These are phyloP conservation scores for Termitomyces sp. DNA, from an alignment of 768 basidiomycete genomes.

Conservation along the genomic window DNA sequence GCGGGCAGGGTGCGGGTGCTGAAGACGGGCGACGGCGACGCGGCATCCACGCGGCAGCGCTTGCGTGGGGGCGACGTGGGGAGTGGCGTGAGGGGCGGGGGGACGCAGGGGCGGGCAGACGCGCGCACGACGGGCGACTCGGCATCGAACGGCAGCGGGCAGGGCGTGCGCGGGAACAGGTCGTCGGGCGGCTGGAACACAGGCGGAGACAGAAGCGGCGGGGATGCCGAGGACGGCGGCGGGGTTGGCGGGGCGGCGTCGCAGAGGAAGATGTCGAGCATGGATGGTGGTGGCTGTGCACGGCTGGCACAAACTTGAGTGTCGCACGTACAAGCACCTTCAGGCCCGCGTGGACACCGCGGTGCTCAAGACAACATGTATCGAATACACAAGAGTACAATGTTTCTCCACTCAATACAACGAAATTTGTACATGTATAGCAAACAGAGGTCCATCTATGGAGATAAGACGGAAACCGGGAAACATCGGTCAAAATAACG, in stretches of 20 bases:
- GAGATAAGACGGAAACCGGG: no score
- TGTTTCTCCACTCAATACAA: no score
- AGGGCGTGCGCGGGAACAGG: background rate
- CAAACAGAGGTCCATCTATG: no score
- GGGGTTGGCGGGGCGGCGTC: background rate
- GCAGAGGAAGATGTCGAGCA: constrained; percentile 2
- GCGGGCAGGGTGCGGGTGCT: constrained; percentile 47
- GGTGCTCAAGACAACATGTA: no score
- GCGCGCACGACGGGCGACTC: constrained; percentile 3
- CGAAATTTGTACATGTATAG: no score
- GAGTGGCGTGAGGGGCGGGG: background rate
- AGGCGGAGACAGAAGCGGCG: background rate
- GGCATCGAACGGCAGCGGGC: background rate
- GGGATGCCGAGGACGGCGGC: background rate
- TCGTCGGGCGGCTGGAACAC: background rate
- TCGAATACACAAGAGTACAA: no score
- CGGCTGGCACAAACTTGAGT: no score
- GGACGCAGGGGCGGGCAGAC: background rate
- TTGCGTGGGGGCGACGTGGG: background rate
- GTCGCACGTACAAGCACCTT: no score
- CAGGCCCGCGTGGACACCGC: no score
- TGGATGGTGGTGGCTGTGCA: background rate
- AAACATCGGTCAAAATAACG: no score
- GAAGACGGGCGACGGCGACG: constrained; percentile 10
- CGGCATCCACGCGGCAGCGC: background rate